These are phyloP conservation scores for Protomyces arabidopsidicola DNA, from an alignment of 1,139 yeast species.

Conservation along the genomic window DNA sequence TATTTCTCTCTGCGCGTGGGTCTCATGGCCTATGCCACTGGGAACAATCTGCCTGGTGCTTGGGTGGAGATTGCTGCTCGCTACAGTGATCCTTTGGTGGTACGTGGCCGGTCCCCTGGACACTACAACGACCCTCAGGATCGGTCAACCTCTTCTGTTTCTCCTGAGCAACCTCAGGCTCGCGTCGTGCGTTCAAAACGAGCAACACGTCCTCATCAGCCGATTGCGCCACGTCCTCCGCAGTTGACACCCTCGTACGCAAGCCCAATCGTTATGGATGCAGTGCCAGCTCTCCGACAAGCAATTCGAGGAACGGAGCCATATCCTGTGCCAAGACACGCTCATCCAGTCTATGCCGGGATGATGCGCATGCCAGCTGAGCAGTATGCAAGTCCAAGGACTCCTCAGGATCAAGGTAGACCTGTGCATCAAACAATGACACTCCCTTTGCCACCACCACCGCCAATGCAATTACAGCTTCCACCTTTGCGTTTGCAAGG, in stretches of 20 bases:
- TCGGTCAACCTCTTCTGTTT: background rate
- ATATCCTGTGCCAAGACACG: background rate
- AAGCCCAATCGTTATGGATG: background rate
- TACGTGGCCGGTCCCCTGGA: slow-evolving; percentile 26
- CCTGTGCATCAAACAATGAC: background rate
- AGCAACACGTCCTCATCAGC: background rate
- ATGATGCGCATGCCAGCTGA: background rate
- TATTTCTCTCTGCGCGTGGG: slow-evolving; percentile 19
- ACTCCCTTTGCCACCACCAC: background rate
- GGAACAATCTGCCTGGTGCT: background rate
- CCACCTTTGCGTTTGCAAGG: background rate
- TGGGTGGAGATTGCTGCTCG: slow-evolving; percentile 18
- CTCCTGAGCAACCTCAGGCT: background rate
- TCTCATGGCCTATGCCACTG: background rate
- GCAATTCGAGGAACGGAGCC: background rate
- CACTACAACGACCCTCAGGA: slow-evolving; percentile 15
- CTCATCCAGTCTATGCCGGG: background rate
- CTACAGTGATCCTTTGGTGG: slow-evolving; percentile 24
- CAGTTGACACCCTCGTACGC: background rate
- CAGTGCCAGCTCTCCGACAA: background rate
- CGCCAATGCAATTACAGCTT: background rate
- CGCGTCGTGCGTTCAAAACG: background rate
- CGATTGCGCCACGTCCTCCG: background rate
- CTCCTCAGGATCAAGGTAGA: background rate
- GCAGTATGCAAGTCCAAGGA: background rate